Evolutionary conservation across 129 eudicot genomes (phyloP), one percentile per base, ranked within the genome.

Genomic region (Oenanthe sinensis): DNA sequence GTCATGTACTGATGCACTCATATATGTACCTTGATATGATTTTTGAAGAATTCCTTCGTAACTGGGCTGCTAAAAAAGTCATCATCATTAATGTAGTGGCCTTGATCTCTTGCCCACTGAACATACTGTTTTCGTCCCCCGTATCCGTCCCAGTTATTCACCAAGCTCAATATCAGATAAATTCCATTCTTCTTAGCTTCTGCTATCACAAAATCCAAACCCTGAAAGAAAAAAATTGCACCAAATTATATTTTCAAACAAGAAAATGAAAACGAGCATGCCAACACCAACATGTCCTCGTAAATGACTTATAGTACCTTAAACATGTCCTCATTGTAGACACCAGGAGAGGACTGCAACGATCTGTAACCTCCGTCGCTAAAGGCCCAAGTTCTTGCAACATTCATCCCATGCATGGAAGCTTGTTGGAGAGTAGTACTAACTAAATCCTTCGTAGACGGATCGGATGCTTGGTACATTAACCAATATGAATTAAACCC

Each of bases 401-500:
- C 77, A 54, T 88, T 88, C 87, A 88, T 78, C 37, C 90, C 90
- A 28, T 80, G 50, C 28, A 69, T 80, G 0, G 92, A 88, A 63
- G 92, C 90, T 70, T 86, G 78, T 15, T 26, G 68, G 52, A 84
- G 77, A 39, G 84, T 80, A 33, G 55, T 76, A 0, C 79, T 28
- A 8, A 88, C 92, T 71, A 77, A 80, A 8, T 14, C 71, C 70
- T 77, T 82, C 0, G 88, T 86, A 0, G 90, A 82, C 1, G 87
- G 84, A 26, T 84, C 89, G 6, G 87, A 50, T 15, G 88, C 88
- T 83, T 76, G 76, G 33, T 80, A 82, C 90, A 89, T 89, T 52
- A 89, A n/a, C 92, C 90, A 89, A 39, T 86, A 89, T 4, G 92
- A 76, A 52, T 86, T 84, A 80, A 89, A 89, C 2, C 92, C 88